phyloP scores from a whole-genome alignment of 805 yeast genomes.

The Candida odintsovae region DNA sequence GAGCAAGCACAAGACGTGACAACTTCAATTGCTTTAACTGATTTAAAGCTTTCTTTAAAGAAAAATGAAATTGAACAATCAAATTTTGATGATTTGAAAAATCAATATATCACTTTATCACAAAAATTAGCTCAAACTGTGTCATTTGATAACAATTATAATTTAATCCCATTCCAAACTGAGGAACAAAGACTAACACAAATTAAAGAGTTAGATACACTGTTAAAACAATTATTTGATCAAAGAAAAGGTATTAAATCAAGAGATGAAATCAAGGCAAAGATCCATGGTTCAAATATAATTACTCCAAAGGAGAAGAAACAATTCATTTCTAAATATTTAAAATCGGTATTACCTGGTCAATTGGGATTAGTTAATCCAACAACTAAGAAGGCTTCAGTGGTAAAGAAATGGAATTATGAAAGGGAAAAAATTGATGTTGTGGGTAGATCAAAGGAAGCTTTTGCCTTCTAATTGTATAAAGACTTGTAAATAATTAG shows the following conservation, averaged over 20 bases:
- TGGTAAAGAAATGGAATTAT: slow-evolving; percentile 58
- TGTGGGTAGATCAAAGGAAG: background rate
- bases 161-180: slow-evolving; percentile 34
- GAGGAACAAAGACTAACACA: slow-evolving; percentile 26
- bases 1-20: slow-evolving; percentile 57
- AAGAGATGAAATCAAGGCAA: slow-evolving; percentile 33
- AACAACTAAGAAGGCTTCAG: slow-evolving; percentile 23
- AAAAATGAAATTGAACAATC: slow-evolving; percentile 22
- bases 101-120: slow-evolving; percentile 30
- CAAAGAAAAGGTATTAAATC: slow-evolving; percentile 21
- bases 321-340: slow-evolving; percentile 31
- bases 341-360: slow-evolving; percentile 54
- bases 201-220: slow-evolving; percentile 21
- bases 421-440: slow-evolving; percentile 42
- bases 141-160: slow-evolving; percentile 40
- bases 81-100: slow-evolving; percentile 25
- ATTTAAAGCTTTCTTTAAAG: slow-evolving; percentile 25
- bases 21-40: slow-evolving; percentile 43
- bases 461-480: background rate
- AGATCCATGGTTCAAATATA: slow-evolving; percentile 33
- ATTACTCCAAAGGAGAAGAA: slow-evolving; percentile 30
- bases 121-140: slow-evolving; percentile 37
- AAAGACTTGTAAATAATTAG: background rate
- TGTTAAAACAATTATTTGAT: slow-evolving; percentile 9
- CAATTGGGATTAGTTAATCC: slow-evolving; percentile 28